These are phyloP conservation scores for Tricholoma sp. DNA, from an alignment of 768 basidiomycete genomes.

Conservation along the genomic window DNA sequence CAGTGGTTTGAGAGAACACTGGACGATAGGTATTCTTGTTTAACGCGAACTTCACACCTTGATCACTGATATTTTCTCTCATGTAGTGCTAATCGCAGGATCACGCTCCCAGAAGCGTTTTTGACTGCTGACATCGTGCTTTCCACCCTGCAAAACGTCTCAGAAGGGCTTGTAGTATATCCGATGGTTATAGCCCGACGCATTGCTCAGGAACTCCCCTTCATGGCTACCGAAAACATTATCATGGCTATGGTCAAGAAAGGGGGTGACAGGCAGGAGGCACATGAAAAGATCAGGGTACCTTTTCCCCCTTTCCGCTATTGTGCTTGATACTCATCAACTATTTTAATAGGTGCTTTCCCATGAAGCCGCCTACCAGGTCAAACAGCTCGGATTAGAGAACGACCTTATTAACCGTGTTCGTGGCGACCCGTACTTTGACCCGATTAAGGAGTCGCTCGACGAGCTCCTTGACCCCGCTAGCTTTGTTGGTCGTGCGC, in stretches of 20 bases:
- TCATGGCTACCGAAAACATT: slow-evolving; percentile 99
- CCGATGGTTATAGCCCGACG: slow-evolving; percentile 91
- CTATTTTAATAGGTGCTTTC: slow-evolving; percentile 62
- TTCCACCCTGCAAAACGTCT: slow-evolving; percentile 93
- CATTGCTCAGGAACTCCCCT: slow-evolving; percentile 92
- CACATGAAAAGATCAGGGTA: slow-evolving; percentile 92
- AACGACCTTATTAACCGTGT: slow-evolving; percentile 95
- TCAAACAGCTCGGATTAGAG: slow-evolving; percentile 90
- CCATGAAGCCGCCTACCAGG: slow-evolving; percentile 91
- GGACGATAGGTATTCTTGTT: slow-evolving; percentile 74
- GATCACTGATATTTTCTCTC: not conserved
- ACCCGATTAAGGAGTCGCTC: slow-evolving; percentile 76
- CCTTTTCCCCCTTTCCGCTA: slow-evolving; percentile 16
- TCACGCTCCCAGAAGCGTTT: slow-evolving; percentile 96
- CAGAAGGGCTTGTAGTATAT: slow-evolving; percentile 99
- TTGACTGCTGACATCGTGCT: slow-evolving; percentile 95
- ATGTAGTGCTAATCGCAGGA: slow-evolving; percentile 86
- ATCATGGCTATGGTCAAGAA: slow-evolving; percentile 98
- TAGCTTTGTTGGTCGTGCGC: slow-evolving; percentile 91
- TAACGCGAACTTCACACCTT: not conserved
- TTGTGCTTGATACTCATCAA: not conserved
- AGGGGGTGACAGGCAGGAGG: slow-evolving; percentile 93
- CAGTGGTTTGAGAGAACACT: slow-evolving; percentile 99
- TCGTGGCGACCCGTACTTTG: slow-evolving; percentile 78
- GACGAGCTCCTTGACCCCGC: slow-evolving; percentile 76